Evolutionary conservation across 257 asterid species (phyloP).

Genomic region (Gynochthodes officinalis): DNA sequence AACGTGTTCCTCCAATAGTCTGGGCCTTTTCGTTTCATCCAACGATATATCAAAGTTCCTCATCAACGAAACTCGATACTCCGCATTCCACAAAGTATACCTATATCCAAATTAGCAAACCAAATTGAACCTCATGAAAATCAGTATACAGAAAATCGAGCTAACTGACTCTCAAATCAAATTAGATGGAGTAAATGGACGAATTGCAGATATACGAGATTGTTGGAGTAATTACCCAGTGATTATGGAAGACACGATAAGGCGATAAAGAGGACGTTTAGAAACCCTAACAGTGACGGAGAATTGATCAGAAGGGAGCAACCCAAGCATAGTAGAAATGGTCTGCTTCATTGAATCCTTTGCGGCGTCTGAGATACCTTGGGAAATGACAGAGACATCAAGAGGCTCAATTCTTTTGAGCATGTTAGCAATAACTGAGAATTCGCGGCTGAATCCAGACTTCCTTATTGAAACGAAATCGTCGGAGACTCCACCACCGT

Average conservation of each 20-base stretch:
- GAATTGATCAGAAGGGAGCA: constrained; percentile 92
- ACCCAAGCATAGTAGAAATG: constrained; percentile 93
- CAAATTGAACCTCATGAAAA: background rate
- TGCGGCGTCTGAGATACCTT: constrained; percentile 85
- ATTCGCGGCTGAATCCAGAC: constrained; percentile 72
- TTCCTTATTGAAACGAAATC: constrained; percentile 88
- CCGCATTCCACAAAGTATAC: constrained; percentile 97
- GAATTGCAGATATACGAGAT: background rate
- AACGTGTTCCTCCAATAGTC: constrained; percentile 23
- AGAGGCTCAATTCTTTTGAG: constrained; percentile 85
- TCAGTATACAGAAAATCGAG: background rate
- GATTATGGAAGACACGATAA: constrained; percentile 74
- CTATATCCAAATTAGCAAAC: constrained; percentile 25
- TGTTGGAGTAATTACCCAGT: constrained; percentile 63
- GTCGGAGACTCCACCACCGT: constrained; percentile 95
- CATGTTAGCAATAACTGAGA: constrained; percentile 85
- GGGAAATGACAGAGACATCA: constrained; percentile 70
- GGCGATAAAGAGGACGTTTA: constrained; percentile 70
- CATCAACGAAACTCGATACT: constrained; percentile 84
- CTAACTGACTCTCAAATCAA: background rate
- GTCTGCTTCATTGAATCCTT: constrained; percentile 99
- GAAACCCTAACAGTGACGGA: constrained; percentile 67
- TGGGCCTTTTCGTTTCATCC: constrained; percentile 25
- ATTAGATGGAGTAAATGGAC: background rate
- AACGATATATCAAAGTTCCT: constrained; percentile 65